Percentiles rank a stretch among this genome's conserved stretches.
Conservation (phyloP, 1,284 basidiomycete species). For the Fistulinella staudtii region DNA sequence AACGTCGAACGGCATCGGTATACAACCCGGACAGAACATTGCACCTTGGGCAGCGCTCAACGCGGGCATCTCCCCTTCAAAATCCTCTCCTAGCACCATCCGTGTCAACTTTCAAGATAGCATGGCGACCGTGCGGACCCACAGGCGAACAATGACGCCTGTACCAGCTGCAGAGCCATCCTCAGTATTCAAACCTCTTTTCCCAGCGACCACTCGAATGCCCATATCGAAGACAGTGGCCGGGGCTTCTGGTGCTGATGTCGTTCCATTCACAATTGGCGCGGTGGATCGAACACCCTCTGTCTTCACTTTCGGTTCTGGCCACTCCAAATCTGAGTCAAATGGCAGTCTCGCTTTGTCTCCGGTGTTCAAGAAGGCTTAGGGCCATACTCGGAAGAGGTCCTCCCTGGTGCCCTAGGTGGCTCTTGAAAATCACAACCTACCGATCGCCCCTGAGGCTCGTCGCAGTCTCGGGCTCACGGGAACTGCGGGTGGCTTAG, state of each 20-base stretch:
- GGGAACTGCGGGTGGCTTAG: slow-evolving; percentile 61
- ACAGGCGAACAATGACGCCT: slow-evolving; percentile 52
- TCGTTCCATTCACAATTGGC: slow-evolving; percentile 13
- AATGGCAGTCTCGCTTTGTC: slow-evolving; percentile 34
- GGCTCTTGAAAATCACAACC: slow-evolving; percentile 12
- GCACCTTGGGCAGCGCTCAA: slow-evolving; percentile 57
- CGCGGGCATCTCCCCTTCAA: slow-evolving; percentile 46
- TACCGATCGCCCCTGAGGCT: slow-evolving; percentile 47
- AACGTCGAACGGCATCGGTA: slow-evolving; percentile 31
- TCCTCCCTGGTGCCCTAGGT: slow-evolving; percentile 34
- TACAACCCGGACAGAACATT: slow-evolving; percentile 55
- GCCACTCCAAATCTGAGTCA: slow-evolving; percentile 30
- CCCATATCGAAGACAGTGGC: slow-evolving; percentile 14
- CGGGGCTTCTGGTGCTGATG: slow-evolving; percentile 3
- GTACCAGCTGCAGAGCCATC: slow-evolving; percentile 47
- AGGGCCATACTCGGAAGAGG: slow-evolving; percentile 32
- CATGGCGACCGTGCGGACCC: slow-evolving; percentile 32
- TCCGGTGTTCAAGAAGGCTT: slow-evolving; percentile 49
- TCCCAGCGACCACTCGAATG: slow-evolving; percentile 40
- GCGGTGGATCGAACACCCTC: slow-evolving; percentile 37
- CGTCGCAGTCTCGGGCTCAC: slow-evolving; percentile 55
- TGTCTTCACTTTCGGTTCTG: slow-evolving; percentile 48
- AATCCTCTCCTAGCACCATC: slow-evolving; percentile 24
- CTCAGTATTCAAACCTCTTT: slow-evolving; percentile 56
- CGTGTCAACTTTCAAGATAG: slow-evolving; percentile 5